Base-by-base conservation (phyloP, 192 early-diverging fungal genomes). In the Thamnidium elegans region DNA sequence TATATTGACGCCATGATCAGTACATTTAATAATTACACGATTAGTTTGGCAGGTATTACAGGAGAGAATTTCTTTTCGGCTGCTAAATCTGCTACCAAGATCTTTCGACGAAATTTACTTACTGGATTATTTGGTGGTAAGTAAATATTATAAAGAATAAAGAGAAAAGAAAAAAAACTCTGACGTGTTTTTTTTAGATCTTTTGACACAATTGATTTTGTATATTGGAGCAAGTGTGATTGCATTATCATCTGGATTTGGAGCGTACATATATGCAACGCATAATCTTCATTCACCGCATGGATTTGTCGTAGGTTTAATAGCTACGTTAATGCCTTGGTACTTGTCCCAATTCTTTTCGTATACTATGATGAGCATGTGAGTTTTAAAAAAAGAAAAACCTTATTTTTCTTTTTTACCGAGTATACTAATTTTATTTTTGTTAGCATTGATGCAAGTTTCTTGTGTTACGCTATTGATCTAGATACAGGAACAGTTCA, bases 401-500 rank as follows among this genome's bases (percentile, higher is more conserved):
- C n/a, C 4, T 13, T 10, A 23, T 30, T 21, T 48, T 0, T 30
- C 14, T 48, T 0, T 48, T 15, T 15, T 39, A 39, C 36, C 5
- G 9, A 9, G 5, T 42, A 46, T 19, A 9, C 17, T 26, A 6
- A 13, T 61, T 8, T 15, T 39, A 21, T 10, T 26, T 26, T 23
- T 52, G 58, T 2, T 74, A 92, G 89, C 21, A 75, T 91, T 14
- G 89, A 93, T 71, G 85, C 91, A 0, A 84, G 83, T 1, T 91
- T 91, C 67, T 66, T 93, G n/a, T 90, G 89, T 65, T 93, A 90
- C 69, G 79, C 89, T 15, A 78, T 93, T 46, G 91, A 93, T 71
- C 64, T 93, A n/a, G 89, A 93, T 62, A 75, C 70, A 7, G 85
- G 83, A 51, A 80, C 64, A 3, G 78, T 78, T 14, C 74, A 82